Evolutionary conservation across 1,284 basidiomycete genomes (phyloP).

Genomic region (Waitea zeae): DNA sequence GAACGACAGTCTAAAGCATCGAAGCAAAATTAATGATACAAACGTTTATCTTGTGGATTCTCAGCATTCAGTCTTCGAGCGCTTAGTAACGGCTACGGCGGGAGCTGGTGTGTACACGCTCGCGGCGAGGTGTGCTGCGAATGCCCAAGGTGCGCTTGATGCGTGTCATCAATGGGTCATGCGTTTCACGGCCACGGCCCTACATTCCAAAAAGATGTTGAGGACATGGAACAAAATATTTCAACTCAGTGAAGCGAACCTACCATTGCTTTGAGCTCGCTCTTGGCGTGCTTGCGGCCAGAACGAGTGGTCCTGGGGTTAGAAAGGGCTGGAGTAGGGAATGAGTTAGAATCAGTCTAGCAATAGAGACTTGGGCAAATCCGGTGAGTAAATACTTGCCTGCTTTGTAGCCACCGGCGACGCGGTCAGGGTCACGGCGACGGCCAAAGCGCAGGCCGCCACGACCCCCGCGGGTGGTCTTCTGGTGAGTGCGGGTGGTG

Average conservation of each 20-base stretch:
- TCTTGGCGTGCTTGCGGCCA: constrained; percentile 27
- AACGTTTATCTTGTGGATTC: no score
- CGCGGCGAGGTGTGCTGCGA: neutral
- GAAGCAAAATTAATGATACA: no score
- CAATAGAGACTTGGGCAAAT: constrained; percentile 1
- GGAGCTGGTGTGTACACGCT: no score
- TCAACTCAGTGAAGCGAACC: no score
- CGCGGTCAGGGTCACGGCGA: constrained; percentile 21
- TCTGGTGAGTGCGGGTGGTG: no score
- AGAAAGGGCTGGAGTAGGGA: constrained; percentile 21
- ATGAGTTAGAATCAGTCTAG: neutral
- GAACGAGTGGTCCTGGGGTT: constrained; percentile 28
- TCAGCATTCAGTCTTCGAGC: no score
- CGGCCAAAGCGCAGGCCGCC: neutral
- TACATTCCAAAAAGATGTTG: neutral
- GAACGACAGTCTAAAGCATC: no score
- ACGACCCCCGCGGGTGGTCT: neutral
- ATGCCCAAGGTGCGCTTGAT: neutral
- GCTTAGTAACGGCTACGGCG: no score
- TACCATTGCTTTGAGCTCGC: constrained; percentile 28
- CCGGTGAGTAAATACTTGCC: constrained; percentile 8
- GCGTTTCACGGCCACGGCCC: neutral
- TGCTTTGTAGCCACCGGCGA: constrained; percentile 29
- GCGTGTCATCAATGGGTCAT: neutral
- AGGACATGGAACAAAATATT: neutral